Evolutionary conservation across 768 basidiomycete genomes (phyloP).

Genomic region (Boletales sp.): DNA sequence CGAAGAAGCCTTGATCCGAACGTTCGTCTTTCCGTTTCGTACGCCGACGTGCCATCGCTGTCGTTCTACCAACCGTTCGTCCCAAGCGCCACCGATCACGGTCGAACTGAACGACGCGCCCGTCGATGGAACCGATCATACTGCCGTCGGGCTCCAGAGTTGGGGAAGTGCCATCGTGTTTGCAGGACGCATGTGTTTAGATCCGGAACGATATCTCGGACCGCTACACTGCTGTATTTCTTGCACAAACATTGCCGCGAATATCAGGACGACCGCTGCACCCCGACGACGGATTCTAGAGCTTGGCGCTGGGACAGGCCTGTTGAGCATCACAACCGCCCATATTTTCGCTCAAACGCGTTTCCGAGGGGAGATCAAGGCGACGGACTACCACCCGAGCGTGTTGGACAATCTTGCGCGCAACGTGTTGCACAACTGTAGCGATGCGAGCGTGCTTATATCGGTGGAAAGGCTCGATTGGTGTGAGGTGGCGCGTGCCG

Average conservation of each 20-base stretch:
- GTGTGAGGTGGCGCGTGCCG: slow-evolving; percentile 41
- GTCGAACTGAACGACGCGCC: slow-evolving; percentile 72
- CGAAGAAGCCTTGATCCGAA: slow-evolving; percentile 45
- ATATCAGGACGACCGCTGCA: not conserved
- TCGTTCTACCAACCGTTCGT: not conserved
- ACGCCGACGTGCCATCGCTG: slow-evolving; percentile 5
- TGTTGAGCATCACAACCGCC: slow-evolving; percentile 68
- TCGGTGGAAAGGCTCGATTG: slow-evolving; percentile 60
- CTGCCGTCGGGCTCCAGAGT: slow-evolving; percentile 78
- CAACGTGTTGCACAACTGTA: slow-evolving; percentile 56
- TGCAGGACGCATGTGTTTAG: slow-evolving; percentile 55
- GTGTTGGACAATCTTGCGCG: slow-evolving; percentile 63
- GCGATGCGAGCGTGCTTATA: slow-evolving; percentile 31
- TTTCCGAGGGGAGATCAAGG: slow-evolving; percentile 40
- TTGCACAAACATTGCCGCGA: too few relatives aligned
- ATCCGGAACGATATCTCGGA: slow-evolving; percentile 40
- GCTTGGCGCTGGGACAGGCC: slow-evolving; percentile 82
- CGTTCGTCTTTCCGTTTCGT: slow-evolving; percentile 46
- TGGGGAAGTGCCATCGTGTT: slow-evolving; percentile 80
- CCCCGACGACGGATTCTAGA: slow-evolving; percentile 53
- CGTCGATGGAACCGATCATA: slow-evolving; percentile 62
- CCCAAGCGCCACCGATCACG: slow-evolving; percentile 22
- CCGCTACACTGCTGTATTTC: slow-evolving; percentile 8
- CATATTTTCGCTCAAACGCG: slow-evolving; percentile 37
- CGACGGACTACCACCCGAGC: slow-evolving; percentile 77